Conservation (phyloP, 2,329 filamentous ascomycete species). For the Xylaria sp. region DNA sequence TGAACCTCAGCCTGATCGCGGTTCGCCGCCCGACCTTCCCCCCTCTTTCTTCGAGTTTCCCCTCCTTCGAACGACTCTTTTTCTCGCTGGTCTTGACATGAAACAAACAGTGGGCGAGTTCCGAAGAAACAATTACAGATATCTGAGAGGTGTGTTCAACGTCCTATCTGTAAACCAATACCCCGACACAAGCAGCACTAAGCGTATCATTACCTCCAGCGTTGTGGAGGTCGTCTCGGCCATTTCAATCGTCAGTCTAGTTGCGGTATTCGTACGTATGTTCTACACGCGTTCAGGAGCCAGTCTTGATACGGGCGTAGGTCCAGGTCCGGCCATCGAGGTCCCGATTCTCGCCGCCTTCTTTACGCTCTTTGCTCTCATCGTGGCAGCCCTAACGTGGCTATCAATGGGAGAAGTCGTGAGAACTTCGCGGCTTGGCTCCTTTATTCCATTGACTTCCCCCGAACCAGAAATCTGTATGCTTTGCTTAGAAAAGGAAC, state of each 20-base stretch:
- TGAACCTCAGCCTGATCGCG: background rate
- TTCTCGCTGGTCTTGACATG: background rate
- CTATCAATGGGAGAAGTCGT: background rate
- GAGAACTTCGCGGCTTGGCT: background rate
- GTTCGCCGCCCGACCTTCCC: background rate
- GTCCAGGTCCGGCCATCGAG: background rate
- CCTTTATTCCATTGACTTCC: background rate
- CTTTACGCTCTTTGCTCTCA: background rate
- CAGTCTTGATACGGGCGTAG: background rate
- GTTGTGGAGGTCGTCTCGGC: background rate
- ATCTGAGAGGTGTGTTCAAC: background rate
- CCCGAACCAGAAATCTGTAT: background rate
- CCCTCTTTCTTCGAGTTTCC: background rate
- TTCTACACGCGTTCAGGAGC: background rate
- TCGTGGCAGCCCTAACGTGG: background rate
- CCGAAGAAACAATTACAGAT: too few relatives aligned
- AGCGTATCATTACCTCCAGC: background rate
- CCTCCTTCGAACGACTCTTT: background rate
- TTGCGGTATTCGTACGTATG: background rate
- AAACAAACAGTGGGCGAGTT: background rate
- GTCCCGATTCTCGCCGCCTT: background rate
- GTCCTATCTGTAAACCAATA: background rate
- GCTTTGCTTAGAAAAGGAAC: background rate
- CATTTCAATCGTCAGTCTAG: background rate
- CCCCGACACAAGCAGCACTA: background rate